These are phyloP conservation scores for Metschnikowia amazonensis DNA, from an alignment of 805 yeast species.

Conservation along the genomic window DNA sequence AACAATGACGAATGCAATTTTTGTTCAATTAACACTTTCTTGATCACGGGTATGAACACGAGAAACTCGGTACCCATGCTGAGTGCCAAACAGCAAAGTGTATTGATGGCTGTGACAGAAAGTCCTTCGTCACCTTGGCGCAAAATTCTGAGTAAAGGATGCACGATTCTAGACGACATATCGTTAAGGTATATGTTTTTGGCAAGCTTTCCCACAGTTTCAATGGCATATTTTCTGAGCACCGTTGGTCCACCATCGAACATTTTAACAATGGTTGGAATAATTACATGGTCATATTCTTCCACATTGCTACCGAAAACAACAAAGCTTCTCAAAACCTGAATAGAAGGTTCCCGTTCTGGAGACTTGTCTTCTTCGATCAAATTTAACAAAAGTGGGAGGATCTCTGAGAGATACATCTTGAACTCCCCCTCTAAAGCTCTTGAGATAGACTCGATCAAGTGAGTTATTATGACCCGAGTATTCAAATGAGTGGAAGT, in stretches of 20 bases:
- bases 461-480: conserved; percentile 73
- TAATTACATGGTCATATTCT: conserved; percentile 78
- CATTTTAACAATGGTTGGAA: conserved; percentile 81
- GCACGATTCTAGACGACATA: conserved; percentile 86
- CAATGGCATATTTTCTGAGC: conserved; percentile 70
- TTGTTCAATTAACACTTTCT: conserved; percentile 57
- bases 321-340: conserved; percentile 78
- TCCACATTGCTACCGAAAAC: conserved; percentile 85
- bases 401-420: conserved; percentile 69
- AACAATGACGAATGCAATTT: conserved; percentile 69
- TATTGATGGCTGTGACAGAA: conserved; percentile 64
- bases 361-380: conserved; percentile 68
- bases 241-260: conserved; percentile 66
- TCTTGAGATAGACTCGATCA: conserved; percentile 78
- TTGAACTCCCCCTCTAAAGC: conserved; percentile 93
- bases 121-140: conserved; percentile 53
- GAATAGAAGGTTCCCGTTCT: conserved; percentile 57
- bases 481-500: conserved; percentile 45
- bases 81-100: conserved; percentile 70
- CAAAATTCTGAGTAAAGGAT: conserved; percentile 74
- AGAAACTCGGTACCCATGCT: conserved; percentile 82
- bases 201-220: conserved; percentile 77
- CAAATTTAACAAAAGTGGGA: conserved; percentile 71
- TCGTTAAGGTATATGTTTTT: conserved; percentile 71
- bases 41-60: conserved; percentile 81